These are phyloP conservation scores for Carnegiea gigantea DNA, from an alignment of 179 eudicot genomes.

Conservation along the genomic window DNA sequence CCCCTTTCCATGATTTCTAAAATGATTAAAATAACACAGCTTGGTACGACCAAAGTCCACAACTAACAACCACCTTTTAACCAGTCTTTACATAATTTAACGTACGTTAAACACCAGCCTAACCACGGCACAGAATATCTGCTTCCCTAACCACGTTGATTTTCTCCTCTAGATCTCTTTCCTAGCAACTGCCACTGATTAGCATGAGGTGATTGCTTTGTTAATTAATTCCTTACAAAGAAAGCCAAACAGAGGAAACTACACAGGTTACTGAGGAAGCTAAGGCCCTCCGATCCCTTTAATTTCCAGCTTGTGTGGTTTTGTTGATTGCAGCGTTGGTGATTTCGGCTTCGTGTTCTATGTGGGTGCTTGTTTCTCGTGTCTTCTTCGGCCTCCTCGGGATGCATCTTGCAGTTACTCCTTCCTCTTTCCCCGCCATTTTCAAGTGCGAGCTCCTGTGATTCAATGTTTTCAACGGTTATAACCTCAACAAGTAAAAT, in stretches of 20 bases:
- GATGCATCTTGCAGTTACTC: slow-evolving; percentile 44
- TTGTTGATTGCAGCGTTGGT: background rate
- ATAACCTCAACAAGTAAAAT: too few relatives aligned
- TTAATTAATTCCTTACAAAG: background rate
- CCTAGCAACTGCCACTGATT: background rate
- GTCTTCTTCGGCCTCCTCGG: slow-evolving; percentile 45
- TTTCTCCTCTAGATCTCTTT: background rate
- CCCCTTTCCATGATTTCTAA: too few relatives aligned
- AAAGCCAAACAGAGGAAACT: background rate
- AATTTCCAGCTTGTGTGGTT: slow-evolving; percentile 12
- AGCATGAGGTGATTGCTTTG: background rate
- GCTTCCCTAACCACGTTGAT: background rate
- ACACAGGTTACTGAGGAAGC: background rate
- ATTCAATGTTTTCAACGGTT: background rate
- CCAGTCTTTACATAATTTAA: background rate
- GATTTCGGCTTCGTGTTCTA: slow-evolving; percentile 1
- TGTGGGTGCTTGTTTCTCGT: slow-evolving; percentile 14
- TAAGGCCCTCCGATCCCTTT: background rate
- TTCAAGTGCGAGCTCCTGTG: slow-evolving; percentile 45
- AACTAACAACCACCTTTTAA: background rate
- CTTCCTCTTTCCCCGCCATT: slow-evolving; percentile 35
- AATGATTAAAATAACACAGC: background rate
- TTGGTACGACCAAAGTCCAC: background rate
- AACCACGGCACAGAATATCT: slow-evolving; percentile 18
- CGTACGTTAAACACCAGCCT: slow-evolving; percentile 13